A percentile compares a stretch with the other conserved stretches of the same genome.
These are phyloP conservation scores for Oryza meyeriana DNA, from an alignment of 176 grass and related monocot species.

Conservation along the genomic window DNA sequence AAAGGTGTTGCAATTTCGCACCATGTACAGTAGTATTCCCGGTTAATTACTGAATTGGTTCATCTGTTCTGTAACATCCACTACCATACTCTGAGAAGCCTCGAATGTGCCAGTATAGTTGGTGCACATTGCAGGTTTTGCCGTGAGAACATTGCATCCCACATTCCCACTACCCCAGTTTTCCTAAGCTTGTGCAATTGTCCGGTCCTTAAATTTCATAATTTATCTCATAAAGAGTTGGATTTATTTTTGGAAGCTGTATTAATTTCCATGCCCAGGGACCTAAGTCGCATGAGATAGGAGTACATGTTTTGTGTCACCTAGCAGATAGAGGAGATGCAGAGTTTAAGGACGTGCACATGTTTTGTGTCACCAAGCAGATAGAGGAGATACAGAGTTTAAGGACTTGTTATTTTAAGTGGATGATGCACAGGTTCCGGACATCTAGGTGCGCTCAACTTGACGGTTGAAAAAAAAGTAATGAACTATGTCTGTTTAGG, in stretches of 20 bases:
- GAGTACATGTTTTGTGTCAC: too few relatives aligned
- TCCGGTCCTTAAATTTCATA: background rate
- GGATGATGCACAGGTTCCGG: background rate
- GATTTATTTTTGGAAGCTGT: background rate
- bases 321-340: background rate
- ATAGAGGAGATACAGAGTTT: background rate
- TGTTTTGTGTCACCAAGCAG: background rate
- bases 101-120: background rate
- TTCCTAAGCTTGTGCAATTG: background rate
- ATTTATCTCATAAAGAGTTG: background rate
- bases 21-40: background rate
- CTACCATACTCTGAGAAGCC: background rate
- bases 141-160: background rate
- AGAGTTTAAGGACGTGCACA: background rate
- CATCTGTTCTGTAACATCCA: background rate
- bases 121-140: background rate
- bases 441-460: too few relatives aligned
- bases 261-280: conserved; percentile 14
- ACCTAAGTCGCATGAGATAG: too few relatives aligned
- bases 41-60: background rate
- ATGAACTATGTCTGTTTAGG: background rate
- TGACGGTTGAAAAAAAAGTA: background rate
- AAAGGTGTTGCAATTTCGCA: background rate
- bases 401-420: background rate
- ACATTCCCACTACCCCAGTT: background rate